These are phyloP conservation scores for Salix suchowensis DNA, from an alignment of 345 rosid species.

Conservation along the genomic window DNA sequence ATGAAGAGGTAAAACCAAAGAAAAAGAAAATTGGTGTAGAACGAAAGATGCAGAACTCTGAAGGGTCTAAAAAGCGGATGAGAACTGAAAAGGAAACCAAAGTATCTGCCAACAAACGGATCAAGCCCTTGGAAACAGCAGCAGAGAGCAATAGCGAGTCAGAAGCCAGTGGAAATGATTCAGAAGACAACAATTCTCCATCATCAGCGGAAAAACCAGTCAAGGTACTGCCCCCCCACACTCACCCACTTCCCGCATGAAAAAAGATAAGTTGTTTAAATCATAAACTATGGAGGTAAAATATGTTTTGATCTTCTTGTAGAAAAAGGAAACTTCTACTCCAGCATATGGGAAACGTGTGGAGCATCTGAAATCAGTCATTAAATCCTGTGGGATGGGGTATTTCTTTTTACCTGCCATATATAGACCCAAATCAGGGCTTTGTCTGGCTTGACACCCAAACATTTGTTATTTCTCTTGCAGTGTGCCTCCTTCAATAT, in stretches of 20 bases:
- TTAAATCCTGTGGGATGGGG: constrained; percentile 89
- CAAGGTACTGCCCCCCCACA: constrained; percentile 37
- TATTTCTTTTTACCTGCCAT: constrained; percentile 24
- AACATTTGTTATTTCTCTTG: constrained; percentile 14
- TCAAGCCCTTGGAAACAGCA: constrained; percentile 35
- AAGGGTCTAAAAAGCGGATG: constrained; percentile 52
- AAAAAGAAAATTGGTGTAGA: constrained; percentile 41
- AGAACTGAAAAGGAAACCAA: constrained; percentile 41
- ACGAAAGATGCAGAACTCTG: constrained; percentile 36
- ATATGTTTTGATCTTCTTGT: constrained; percentile 27
- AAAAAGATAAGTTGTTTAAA: background rate
- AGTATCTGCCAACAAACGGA: constrained; percentile 42
- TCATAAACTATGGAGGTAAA: background rate
- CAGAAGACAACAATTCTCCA: constrained; percentile 47
- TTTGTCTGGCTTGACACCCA: constrained; percentile 7
- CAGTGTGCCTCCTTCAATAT: constrained; percentile 76
- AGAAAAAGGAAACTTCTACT: constrained; percentile 62
- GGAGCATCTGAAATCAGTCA: constrained; percentile 74
- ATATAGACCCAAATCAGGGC: background rate
- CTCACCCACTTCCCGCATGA: background rate
- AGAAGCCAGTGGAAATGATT: constrained; percentile 43
- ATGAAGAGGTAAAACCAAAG: constrained; percentile 39
- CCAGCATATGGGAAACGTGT: constrained; percentile 71
- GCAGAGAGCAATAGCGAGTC: constrained; percentile 39
- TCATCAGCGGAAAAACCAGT: constrained; percentile 45